A percentile compares a stretch with the other conserved stretches of the same genome.
Evolutionary conservation across 345 rosid genomes (phyloP).

Genomic region (Barbarea vulgaris): DNA sequence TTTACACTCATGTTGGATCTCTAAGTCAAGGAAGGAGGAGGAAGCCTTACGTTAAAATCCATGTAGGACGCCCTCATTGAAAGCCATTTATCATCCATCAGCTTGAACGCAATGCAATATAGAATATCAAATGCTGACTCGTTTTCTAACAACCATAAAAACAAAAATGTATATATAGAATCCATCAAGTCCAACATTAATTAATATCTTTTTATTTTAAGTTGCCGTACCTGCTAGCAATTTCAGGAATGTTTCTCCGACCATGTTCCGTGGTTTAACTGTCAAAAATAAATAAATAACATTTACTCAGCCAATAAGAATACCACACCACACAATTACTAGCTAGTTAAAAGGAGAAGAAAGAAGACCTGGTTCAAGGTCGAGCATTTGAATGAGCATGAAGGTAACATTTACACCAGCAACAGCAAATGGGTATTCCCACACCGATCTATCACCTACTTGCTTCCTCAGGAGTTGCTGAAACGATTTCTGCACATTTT

Average conservation of each 20-base stretch:
- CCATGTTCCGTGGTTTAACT: constrained; percentile 77
- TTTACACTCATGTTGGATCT: background rate
- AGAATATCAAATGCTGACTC: constrained; percentile 85
- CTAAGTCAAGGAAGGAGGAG: background rate
- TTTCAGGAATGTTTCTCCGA: constrained; percentile 77
- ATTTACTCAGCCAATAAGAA: constrained; percentile 15
- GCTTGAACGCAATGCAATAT: constrained; percentile 86
- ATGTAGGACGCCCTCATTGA: constrained; percentile 85
- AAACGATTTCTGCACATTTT: constrained; percentile 61
- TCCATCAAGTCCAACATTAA: too few species aligned
- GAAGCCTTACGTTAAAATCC: constrained; percentile 76
- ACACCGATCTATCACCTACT: constrained; percentile 80
- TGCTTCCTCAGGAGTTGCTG: constrained; percentile 80
- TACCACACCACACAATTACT: background rate
- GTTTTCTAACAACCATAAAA: constrained; percentile 47
- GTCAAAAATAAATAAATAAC: constrained; percentile 33
- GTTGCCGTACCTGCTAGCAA: constrained; percentile 55
- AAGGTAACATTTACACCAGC: constrained; percentile 92
- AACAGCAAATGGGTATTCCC: constrained; percentile 98
- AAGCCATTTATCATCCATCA: constrained; percentile 89
- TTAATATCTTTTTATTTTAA: too few species aligned
- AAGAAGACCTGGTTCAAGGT: constrained; percentile 79
- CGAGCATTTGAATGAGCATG: constrained; percentile 95
- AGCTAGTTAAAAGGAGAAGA: constrained; percentile 3
- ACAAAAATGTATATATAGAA: too few species aligned